Percentiles rank a stretch among this genome's conserved stretches.
phyloP scores from a whole-genome alignment of 352 stramenopile genomes.

The Thalassiosira delicatula region DNA sequence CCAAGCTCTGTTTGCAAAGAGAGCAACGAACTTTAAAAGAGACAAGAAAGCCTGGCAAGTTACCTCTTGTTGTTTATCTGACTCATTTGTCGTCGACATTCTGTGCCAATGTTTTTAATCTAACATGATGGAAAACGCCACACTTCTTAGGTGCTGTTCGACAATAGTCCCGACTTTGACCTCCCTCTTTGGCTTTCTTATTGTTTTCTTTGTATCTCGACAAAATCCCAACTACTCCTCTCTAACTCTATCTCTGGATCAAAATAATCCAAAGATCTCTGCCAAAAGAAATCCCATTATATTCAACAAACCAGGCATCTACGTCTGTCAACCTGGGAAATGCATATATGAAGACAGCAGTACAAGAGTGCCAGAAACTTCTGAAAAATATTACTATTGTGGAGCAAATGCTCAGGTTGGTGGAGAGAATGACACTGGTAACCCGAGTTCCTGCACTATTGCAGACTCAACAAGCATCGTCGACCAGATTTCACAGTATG shows the following conservation, averaged over 20 bases:
- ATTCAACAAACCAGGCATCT: slow-evolving; percentile 63
- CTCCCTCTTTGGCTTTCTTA: slow-evolving; percentile 85
- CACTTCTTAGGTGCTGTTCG: slow-evolving; percentile 70
- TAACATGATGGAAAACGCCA: slow-evolving; percentile 85
- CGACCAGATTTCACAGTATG: slow-evolving; percentile 45
- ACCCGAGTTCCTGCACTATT: slow-evolving; percentile 48
- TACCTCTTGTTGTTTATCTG: too few species aligned
- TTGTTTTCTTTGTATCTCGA: slow-evolving; percentile 80
- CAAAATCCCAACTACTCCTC: slow-evolving; percentile 73
- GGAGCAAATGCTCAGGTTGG: slow-evolving; percentile 53
- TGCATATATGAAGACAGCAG: slow-evolving; percentile 59
- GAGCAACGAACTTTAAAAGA: slow-evolving; percentile 88
- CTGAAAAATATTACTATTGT: slow-evolving; percentile 75
- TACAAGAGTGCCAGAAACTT: slow-evolving; percentile 38
- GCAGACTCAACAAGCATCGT: slow-evolving; percentile 51
- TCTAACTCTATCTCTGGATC: slow-evolving; percentile 70
- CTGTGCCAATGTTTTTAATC: too few species aligned
- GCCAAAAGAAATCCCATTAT: slow-evolving; percentile 72
- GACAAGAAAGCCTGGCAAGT: slow-evolving; percentile 89
- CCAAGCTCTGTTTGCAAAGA: slow-evolving; percentile 88
- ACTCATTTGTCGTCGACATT: slow-evolving; percentile 75
- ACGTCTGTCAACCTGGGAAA: slow-evolving; percentile 71
- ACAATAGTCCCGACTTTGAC: slow-evolving; percentile 78
- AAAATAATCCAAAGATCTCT: slow-evolving; percentile 70
- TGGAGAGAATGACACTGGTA: slow-evolving; percentile 11